Evolutionary conservation across 1,284 basidiomycete species (phyloP), one percentile per base, ranked within the genome.

Genomic region (Stereum hirsutum): DNA sequence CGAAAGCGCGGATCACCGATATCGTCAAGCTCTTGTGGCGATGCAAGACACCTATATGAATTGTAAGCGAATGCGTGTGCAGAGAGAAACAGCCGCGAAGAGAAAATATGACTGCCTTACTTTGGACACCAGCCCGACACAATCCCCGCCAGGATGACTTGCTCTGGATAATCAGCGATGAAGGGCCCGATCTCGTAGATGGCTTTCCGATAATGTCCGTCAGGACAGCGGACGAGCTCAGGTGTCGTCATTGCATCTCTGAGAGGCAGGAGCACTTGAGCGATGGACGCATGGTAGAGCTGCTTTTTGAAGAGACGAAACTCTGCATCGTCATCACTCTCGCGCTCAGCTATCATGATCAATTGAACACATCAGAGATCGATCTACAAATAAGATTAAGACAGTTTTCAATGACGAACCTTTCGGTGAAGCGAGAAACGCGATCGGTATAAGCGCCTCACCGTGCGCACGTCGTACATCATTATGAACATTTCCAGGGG

Each of bases 371-470:
- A 45, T 12, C n/a, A 7, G 11, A 8, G 14, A 33, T 21, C 14
- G 11, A 12, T 14, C 10, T 12, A 36, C 14, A 10, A n/a, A 36
- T 15, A 26, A 4, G n/a, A n/a, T n/a, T n/a, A n/a, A n/a, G n/a
- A n/a, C n/a, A n/a, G n/a, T n/a, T n/a, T n/a, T n/a, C n/a, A n/a
- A 15, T 8, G 47, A 19, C 53, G 25, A n/a, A 56, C 52, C 42
- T 44, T 54, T 54, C 1, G 58, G 57, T 3, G 58, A 56, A 5
- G 54, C 48, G 3, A 58, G 47, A 41, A 59, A 60, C 0, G 30
- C 57, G 21, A 57, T 44, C 0, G 46, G 46, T 5, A 46, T 35
- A 10, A 60, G 42, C 4, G 49, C 52, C 42, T 57, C 43, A 2
- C 44, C 48, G 46, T 47, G 50, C 34, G 38, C 54, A 45, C 25